Evolutionary conservation across 1,284 basidiomycete genomes (phyloP).

Genomic region (Austroboletus niveus): DNA sequence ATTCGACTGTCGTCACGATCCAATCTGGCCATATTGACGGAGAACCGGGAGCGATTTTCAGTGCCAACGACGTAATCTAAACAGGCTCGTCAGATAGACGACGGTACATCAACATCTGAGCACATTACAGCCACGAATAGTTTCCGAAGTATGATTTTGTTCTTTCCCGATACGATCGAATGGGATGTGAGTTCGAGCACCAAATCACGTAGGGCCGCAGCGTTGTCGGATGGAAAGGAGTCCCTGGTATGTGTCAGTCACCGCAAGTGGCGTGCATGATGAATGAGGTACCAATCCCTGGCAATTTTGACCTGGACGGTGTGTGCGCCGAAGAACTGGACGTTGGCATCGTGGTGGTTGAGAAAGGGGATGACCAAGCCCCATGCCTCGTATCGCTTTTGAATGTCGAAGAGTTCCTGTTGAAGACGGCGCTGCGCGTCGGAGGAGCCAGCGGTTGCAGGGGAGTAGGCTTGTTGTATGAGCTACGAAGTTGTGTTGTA

Average conservation of each 20-base stretch:
- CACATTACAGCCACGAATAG: slow-evolving; percentile 75
- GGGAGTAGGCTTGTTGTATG: slow-evolving; percentile 62
- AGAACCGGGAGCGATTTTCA: slow-evolving; percentile 60
- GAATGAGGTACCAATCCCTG: slow-evolving; percentile 71
- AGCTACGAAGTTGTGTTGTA: slow-evolving; percentile 34
- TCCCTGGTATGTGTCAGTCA: slow-evolving; percentile 45
- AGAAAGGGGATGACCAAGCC: slow-evolving; percentile 74
- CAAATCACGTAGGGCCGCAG: slow-evolving; percentile 53
- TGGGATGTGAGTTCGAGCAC: slow-evolving; percentile 63
- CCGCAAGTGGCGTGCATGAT: neutral
- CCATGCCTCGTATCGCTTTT: slow-evolving; percentile 74
- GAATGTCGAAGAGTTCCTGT: slow-evolving; percentile 71
- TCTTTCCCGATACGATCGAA: slow-evolving; percentile 50
- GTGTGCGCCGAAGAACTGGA: slow-evolving; percentile 91
- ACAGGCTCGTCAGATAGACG: neutral
- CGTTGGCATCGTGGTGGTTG: slow-evolving; percentile 68
- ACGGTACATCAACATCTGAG: neutral
- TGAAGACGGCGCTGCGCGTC: slow-evolving; percentile 65
- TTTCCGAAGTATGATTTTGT: slow-evolving; percentile 77
- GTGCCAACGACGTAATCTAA: slow-evolving; percentile 71
- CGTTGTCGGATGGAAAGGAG: slow-evolving; percentile 55
- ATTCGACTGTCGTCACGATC: slow-evolving; percentile 58
- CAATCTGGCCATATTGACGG: slow-evolving; percentile 68
- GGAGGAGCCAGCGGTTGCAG: slow-evolving; percentile 46
- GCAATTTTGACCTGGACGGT: slow-evolving; percentile 90